Percentiles rank a stretch among this genome's conserved stretches.
Conservation (phyloP, 2,329 filamentous ascomycete species). For the Mariannaea elegans region DNA sequence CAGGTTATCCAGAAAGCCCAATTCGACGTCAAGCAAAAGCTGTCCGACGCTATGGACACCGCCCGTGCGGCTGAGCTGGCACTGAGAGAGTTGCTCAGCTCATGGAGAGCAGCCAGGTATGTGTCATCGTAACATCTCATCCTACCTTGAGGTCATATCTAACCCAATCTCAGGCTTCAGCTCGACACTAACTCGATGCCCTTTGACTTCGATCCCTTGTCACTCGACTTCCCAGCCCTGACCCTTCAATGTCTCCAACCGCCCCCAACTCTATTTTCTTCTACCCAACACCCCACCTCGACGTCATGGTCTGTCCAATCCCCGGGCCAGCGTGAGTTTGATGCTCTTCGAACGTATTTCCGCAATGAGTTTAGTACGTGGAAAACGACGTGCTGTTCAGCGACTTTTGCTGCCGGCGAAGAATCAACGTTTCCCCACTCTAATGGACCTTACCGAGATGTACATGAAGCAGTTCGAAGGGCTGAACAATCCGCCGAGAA, state of each 20-base stretch:
- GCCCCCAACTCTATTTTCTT: slow-evolving; percentile 83
- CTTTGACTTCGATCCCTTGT: slow-evolving; percentile 84
- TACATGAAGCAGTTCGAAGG: slow-evolving; percentile 56
- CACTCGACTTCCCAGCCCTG: slow-evolving; percentile 86
- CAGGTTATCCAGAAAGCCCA: slow-evolving; percentile 67
- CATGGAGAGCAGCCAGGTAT: slow-evolving; percentile 84
- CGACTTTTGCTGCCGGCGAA: slow-evolving; percentile 59
- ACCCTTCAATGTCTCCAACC: slow-evolving; percentile 82
- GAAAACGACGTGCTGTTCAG: slow-evolving; percentile 62
- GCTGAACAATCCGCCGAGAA: slow-evolving; percentile 62
- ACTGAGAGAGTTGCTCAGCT: slow-evolving; percentile 81
- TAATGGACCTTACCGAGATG: slow-evolving; percentile 50
- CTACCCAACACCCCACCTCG: slow-evolving; percentile 78
- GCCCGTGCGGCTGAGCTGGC: slow-evolving; percentile 85
- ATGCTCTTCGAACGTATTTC: slow-evolving; percentile 74
- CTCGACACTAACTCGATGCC: slow-evolving; percentile 65
- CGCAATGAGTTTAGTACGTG: slow-evolving; percentile 73
- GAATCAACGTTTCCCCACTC: slow-evolving; percentile 61
- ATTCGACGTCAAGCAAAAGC: slow-evolving; percentile 69
- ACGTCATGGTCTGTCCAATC: slow-evolving; percentile 84
- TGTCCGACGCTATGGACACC: slow-evolving; percentile 78
- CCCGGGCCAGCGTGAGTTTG: slow-evolving; percentile 77
- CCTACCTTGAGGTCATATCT: background rate
- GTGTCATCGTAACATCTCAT: slow-evolving; percentile 40
- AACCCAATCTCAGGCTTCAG: slow-evolving; percentile 55